Base-by-base conservation (phyloP, 2,329 filamentous ascomycete species). In the Alternaria gaisen region DNA sequence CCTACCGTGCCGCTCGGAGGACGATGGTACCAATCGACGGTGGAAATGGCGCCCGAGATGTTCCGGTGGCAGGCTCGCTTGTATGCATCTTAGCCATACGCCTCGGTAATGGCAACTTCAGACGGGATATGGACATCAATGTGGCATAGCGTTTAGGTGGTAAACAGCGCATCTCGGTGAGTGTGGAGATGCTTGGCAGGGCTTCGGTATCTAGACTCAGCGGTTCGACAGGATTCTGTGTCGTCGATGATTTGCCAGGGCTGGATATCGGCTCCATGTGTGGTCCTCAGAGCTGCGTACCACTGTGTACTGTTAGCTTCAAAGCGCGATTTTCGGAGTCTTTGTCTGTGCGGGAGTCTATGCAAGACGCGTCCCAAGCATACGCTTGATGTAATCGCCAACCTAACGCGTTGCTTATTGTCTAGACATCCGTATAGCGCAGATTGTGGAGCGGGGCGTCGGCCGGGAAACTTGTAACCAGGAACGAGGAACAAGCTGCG, bases 1-100 rank as follows among this genome's bases (percentile, higher is more conserved):
- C n/a, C 59, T 56, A 22, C 61, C 44, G 32, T 61, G 56, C 16
- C 11, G 20, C 44, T 65, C 63, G 42, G 47, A 48, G 11, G 53
- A 34, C 36, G 60, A 62, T 48, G 55, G 60, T 40, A 57, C 26
- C 12, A 66, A 53, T 24, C 20, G 40, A 57, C n/a, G 20, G 44
- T 53, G 46, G 48, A 46, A 44, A 60, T 44, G 42, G 53, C 58
- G 38, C 58, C 65, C 54, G 65, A 63, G 30, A 64, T 63, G 47
- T 67, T 58, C 56, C 53, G 40, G 28, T 56, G 53, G 44, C 41
- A 65, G 53, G 56, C 60, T 52, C 61, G 58, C 41, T 59, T 63
- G 56, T 65, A 64, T 47, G 32, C 54, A 48, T 62, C 42, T 20
- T 43, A 22, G 18, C 60, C 56, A 56, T 60, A 68, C 44, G 54